Evolutionary conservation across 2,329 filamentous ascomycete species (phyloP).

Genomic region (Boeremia exigua): DNA sequence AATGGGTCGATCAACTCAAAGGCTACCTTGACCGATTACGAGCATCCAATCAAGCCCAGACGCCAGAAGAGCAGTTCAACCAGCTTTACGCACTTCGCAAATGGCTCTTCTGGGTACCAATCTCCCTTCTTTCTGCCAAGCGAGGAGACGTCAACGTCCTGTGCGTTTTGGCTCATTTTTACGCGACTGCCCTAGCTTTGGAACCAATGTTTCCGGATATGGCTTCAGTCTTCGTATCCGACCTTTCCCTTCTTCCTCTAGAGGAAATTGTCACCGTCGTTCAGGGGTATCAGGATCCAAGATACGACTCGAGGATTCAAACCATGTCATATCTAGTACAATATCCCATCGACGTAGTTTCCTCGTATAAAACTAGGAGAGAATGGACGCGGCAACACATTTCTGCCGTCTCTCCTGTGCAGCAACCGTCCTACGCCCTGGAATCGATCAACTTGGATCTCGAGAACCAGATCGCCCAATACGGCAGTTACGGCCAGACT

Average conservation of each 20-base stretch:
- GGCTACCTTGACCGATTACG: constrained; percentile 55
- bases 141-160: constrained; percentile 78
- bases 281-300: constrained; percentile 53
- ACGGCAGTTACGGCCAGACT: constrained; percentile 45
- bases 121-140: constrained; percentile 79
- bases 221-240: constrained; percentile 77
- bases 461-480: constrained; percentile 50
- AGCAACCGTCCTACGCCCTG: constrained; percentile 46
- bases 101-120: constrained; percentile 96
- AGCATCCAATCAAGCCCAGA: constrained; percentile 50
- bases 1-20: constrained; percentile 57
- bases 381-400: constrained; percentile 50
- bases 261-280: constrained; percentile 85
- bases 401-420: constrained; percentile 40
- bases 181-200: constrained; percentile 83
- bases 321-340: constrained; percentile 55
- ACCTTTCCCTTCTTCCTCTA: constrained; percentile 76
- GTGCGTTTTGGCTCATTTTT: constrained; percentile 87
- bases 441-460: constrained; percentile 50
- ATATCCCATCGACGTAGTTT: constrained; percentile 52
- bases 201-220: constrained; percentile 93
- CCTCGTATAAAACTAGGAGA: constrained; percentile 50
- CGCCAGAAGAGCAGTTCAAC: constrained; percentile 83
- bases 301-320: constrained; percentile 50
- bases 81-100: constrained; percentile 85